Evolutionary conservation across 1,284 basidiomycete species (phyloP), one percentile per base, ranked within the genome.

Genomic region (Cryptococcus floricola): DNA sequence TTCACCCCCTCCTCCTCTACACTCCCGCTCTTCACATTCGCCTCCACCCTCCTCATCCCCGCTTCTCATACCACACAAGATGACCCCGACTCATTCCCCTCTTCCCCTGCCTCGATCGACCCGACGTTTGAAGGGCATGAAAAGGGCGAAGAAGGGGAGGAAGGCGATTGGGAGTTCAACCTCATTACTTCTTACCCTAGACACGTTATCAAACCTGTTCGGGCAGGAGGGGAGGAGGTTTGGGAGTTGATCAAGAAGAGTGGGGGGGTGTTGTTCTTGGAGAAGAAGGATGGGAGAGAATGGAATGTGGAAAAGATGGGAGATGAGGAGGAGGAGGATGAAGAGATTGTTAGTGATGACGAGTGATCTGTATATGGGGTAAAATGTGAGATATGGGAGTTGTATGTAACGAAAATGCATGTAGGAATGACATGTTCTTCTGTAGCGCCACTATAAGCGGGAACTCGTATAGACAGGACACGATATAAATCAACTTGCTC

Each of bases 181-280:
- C 67, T 71, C 41, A 69, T 73, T 23, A 76, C 76, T 16, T 59
- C 63, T 5, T 77, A 68, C 56, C 76, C 76, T 23, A 56, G 74
- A 18, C 68, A 63, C 44, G 68, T 68, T 53, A 58, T 76, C 14
- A 64, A 68, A 50, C 48, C 63, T 23, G 61, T 68, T 2, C 56
- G 63, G 37, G 28, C 44, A 9, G 65, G 63, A 3, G 68, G 70
- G 2, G 70, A 71, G 50, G 63, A 50, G 12, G 62, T 64, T 5
- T 77, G 76, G 76, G 63, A 68, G 14, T 51, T 61, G 25, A 63
- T 77, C 34, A 68, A 69, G 58, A 42, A 61, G 3, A 67, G 66
- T 16, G 76, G 76, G 9, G 76, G 74, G 8, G 71, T 70, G 19
- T 54, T 77, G 50, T 68, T 77, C 28, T 69, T 70, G 14, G 76